phyloP scores from a whole-genome alignment of 2,329 filamentous ascomycete species.

The Chaetomium strumarium region DNA sequence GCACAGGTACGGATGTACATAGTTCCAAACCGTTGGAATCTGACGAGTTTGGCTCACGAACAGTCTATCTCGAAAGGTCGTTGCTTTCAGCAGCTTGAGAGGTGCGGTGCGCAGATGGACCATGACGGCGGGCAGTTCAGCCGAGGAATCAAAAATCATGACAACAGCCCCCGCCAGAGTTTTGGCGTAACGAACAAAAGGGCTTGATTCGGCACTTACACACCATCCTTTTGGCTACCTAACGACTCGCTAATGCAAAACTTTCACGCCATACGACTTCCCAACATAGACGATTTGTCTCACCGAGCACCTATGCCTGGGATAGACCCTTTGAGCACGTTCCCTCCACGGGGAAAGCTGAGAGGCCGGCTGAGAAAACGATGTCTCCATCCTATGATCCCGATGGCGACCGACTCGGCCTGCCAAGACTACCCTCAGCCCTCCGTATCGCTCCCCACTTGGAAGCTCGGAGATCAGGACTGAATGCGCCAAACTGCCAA shows the following conservation, averaged over 20 bases:
- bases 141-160: not conserved
- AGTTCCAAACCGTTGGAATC: no score
- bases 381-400: not conserved
- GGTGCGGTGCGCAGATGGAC: no score
- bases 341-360: not conserved
- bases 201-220: not conserved
- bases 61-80: no score
- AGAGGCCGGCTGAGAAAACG: not conserved
- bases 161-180: not conserved
- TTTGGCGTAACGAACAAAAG: not conserved
- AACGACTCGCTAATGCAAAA: not conserved
- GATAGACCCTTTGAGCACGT: conserved; percentile 1
- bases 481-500: not conserved
- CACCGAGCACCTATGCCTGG: not conserved
- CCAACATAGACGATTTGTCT: conserved; percentile 1
- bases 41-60: no score
- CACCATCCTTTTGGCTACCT: not conserved
- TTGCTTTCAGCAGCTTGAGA: no score
- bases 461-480: no score
- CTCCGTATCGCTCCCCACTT: not conserved
- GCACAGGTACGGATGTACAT: no score
- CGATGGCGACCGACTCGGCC: conserved; percentile 9
- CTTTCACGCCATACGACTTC: not conserved
- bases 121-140: no score
- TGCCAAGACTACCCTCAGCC: conserved; percentile 9